Evolutionary conservation across 805 yeast species (phyloP).

Genomic region (Metschnikowia lunata): DNA sequence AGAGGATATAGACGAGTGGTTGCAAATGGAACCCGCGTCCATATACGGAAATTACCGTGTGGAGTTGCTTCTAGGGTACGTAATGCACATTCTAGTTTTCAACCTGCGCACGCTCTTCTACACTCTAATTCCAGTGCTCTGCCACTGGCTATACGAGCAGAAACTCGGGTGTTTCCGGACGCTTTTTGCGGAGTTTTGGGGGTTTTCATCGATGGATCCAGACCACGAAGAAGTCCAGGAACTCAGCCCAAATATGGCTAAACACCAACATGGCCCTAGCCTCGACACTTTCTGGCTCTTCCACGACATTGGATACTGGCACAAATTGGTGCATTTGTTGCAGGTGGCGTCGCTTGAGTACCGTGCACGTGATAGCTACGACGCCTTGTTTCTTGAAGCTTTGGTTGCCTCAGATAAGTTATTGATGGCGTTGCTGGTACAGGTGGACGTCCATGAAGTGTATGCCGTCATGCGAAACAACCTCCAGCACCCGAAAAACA

Average conservation of each 20-base stretch:
- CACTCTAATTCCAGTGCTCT: slow-evolving; percentile 29
- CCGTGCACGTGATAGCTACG: slow-evolving; percentile 12
- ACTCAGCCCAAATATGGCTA: slow-evolving; percentile 1
- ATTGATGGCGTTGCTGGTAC: background rate
- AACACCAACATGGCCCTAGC: slow-evolving; percentile 6
- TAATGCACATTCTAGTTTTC: slow-evolving; percentile 31
- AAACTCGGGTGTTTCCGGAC: slow-evolving; percentile 6
- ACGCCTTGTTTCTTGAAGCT: slow-evolving; percentile 22
- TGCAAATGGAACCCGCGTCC: slow-evolving; percentile 28
- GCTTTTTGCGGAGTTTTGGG: slow-evolving; percentile 14
- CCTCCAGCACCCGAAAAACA: slow-evolving; percentile 15
- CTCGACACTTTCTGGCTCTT: slow-evolving; percentile 25
- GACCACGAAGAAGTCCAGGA: slow-evolving; percentile 10
- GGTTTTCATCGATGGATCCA: slow-evolving; percentile 10
- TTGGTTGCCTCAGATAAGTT: slow-evolving; percentile 18
- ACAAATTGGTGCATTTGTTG: slow-evolving; percentile 16
- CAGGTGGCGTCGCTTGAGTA: slow-evolving; percentile 2
- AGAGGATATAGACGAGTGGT: slow-evolving; percentile 37
- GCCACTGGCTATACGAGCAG: slow-evolving; percentile 37
- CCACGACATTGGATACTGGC: slow-evolving; percentile 29
- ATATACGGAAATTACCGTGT: slow-evolving; percentile 20
- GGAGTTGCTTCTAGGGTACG: slow-evolving; percentile 31
- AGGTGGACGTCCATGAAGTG: slow-evolving; percentile 3
- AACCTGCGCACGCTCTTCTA: slow-evolving; percentile 31
- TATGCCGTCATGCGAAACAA: slow-evolving; percentile 8